Base-by-base conservation (phyloP, 345 rosid genomes). In the Euphorbia lathyris region DNA sequence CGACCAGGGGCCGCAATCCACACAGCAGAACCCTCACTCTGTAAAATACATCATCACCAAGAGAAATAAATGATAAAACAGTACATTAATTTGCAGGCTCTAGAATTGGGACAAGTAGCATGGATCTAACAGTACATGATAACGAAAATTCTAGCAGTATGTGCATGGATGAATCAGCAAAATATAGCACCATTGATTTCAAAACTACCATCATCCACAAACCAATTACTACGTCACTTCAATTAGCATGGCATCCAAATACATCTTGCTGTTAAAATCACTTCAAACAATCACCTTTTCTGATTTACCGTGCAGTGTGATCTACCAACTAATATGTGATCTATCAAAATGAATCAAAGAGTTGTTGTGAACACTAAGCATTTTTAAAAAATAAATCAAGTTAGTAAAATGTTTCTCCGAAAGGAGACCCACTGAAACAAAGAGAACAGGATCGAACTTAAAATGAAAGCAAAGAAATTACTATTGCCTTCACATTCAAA, bases 1-100 rank as follows among this genome's bases (percentile, higher is more conserved):
- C 97, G 85, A 66, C 90, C 92, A 59, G 88, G 84, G 63, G 88
- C 88, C 75, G 93, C 78, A 60, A 93, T 79, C 98, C 98, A 93
- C 75, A 93, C 86, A 68, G 86, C 86, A 17, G 90, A 83, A 63
- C 89, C 91, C 80, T 93, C 98, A 63, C 85, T 91, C 98, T 93
- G 90, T 78, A 71, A 81, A 77, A 76, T 53, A 48, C 72, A 75
- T 68, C 73, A 66, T 6, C 20, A n/a, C 38, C 58, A 47, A 43
- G 42, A 68, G 29, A 27, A 58, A 63, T 13, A 5, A 42, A 22
- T 40, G 9, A 45, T 11, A 5, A 13, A 38, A n/a, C 17, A 5
- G 9, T 26, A 25, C 14, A 12, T 29, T 45, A n/a, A 19, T 45
- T 42, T 22, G 13, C 12, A 64, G 7, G 14, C 13, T 23, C 13